Conservation (phyloP, 352 stramenopile species). For the Phytopythium mirpurense region DNA sequence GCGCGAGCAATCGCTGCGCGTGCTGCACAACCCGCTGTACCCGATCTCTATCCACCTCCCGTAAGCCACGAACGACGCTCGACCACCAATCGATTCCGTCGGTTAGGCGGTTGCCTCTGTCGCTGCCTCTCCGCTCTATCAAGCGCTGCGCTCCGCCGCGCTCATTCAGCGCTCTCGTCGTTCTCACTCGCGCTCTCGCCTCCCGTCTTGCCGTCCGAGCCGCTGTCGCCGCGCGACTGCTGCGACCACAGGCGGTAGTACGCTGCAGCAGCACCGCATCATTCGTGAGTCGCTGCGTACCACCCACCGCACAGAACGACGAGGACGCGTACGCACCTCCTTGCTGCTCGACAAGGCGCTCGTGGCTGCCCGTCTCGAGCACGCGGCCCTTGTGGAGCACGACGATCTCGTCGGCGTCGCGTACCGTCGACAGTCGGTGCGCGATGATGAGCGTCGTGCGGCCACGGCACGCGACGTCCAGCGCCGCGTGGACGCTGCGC, state of each 20-base stretch:
- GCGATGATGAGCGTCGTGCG: conserved; percentile 78
- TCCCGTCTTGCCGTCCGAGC: conserved; percentile 1
- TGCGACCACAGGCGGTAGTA: conserved; percentile 38
- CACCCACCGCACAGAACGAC: background rate
- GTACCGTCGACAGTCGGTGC: conserved; percentile 76
- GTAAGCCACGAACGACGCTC: conserved; percentile 1
- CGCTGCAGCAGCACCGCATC: conserved; percentile 9
- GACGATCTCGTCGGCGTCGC: conserved; percentile 63
- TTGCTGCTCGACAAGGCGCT: conserved; percentile 28
- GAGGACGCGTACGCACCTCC: conserved; percentile 23
- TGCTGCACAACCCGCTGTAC: conserved; percentile 35
- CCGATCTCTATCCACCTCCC: conserved; percentile 43
- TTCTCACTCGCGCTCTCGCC: conserved; percentile 1
- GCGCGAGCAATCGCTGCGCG: conserved; percentile 28
- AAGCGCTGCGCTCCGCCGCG: too few species aligned
- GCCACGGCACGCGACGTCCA: conserved; percentile 40
- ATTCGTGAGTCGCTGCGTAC: too few species aligned
- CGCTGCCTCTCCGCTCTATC: background rate
- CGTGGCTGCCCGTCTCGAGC: conserved; percentile 45
- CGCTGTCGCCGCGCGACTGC: conserved; percentile 21
- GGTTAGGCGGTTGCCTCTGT: background rate
- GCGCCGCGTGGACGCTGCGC: conserved; percentile 56
- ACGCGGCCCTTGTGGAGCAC: conserved; percentile 53
- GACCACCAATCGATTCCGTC: background rate
- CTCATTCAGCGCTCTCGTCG: conserved; percentile 1